Conservation (phyloP, 2,329 filamentous ascomycete genomes). For the Aspergillus fructus region DNA sequence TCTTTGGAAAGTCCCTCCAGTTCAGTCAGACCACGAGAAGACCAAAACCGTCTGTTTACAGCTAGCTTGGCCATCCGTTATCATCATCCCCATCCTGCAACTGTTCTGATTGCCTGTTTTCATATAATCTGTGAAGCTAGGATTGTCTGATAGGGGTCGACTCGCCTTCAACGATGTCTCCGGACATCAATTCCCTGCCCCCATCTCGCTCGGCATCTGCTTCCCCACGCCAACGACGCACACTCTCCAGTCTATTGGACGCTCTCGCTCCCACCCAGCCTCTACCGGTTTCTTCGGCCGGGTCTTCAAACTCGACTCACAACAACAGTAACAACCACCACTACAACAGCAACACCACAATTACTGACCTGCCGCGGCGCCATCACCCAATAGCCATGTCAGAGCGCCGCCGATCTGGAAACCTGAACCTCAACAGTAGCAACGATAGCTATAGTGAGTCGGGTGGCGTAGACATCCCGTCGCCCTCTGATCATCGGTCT, state of each 20-base stretch:
- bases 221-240: conserved; percentile 36
- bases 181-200: conserved; percentile 71
- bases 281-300: conserved; percentile 1
- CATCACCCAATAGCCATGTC: conserved; percentile 38
- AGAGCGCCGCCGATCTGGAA: conserved; percentile 46
- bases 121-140: neutral
- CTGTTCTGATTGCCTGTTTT: neutral
- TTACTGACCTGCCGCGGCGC: conserved; percentile 59
- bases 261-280: conserved; percentile 54
- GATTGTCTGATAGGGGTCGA: neutral
- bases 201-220: conserved; percentile 51
- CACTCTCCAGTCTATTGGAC: conserved; percentile 52
- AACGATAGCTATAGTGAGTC: conserved; percentile 18
- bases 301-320: conserved; percentile 9
- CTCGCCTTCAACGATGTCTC: conserved; percentile 55
- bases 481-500: conserved; percentile 38
- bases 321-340: conserved; percentile 33
- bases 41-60: neutral
- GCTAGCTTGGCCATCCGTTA: neutral
- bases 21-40: neutral
- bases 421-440: conserved; percentile 39
- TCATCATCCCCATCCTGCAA: neutral
- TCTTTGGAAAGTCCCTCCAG: neutral
- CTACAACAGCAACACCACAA: conserved; percentile 67
- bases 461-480: conserved; percentile 32